phyloP scores from a whole-genome alignment of 2,329 filamentous ascomycete genomes.

The Phymatotrichopsis omnivora region DNA sequence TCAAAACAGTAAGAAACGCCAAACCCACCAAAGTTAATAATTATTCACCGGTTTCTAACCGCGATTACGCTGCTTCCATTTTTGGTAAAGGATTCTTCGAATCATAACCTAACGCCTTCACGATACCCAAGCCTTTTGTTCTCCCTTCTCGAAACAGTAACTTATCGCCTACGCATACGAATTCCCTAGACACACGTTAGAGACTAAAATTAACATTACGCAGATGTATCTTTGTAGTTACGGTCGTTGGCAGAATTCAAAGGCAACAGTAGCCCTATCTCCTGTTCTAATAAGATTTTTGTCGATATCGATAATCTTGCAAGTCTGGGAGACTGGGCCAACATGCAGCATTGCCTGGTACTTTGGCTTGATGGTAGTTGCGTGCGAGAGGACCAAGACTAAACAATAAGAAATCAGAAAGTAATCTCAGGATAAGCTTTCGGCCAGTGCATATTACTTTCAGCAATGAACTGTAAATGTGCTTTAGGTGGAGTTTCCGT shows the following conservation, averaged over 20 bases:
- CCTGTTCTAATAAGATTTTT: conserved; percentile 83
- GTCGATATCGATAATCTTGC: conserved; percentile 94
- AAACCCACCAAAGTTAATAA: too few species aligned
- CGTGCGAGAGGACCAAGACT: conserved; percentile 90
- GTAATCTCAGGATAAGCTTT: neutral
- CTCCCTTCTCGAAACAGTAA: conserved; percentile 88
- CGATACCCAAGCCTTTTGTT: conserved; percentile 90
- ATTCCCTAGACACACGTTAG: conserved; percentile 56
- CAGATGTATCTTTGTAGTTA: conserved; percentile 20
- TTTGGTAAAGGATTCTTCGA: conserved; percentile 37
- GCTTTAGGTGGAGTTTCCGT: conserved; percentile 65
- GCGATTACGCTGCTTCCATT: conserved; percentile 3
- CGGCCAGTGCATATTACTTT: conserved; percentile 43
- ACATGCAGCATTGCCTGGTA: conserved; percentile 99
- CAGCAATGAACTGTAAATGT: conserved; percentile 65
- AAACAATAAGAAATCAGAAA: conserved; percentile 12
- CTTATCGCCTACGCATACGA: conserved; percentile 75
- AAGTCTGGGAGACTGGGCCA: conserved; percentile 88
- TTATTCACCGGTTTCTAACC: too few species aligned
- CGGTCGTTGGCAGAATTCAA: conserved; percentile 85
- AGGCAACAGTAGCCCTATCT: conserved; percentile 86
- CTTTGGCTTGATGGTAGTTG: conserved; percentile 90
- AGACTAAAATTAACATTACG: neutral
- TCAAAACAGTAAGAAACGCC: too few species aligned
- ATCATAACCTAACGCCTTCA: conserved; percentile 86